Percentiles rank a stretch among this genome's conserved stretches.
These are phyloP conservation scores for Talaromyces wortmannii DNA, from an alignment of 495 filamentous ascomycete species.

Conservation along the genomic window DNA sequence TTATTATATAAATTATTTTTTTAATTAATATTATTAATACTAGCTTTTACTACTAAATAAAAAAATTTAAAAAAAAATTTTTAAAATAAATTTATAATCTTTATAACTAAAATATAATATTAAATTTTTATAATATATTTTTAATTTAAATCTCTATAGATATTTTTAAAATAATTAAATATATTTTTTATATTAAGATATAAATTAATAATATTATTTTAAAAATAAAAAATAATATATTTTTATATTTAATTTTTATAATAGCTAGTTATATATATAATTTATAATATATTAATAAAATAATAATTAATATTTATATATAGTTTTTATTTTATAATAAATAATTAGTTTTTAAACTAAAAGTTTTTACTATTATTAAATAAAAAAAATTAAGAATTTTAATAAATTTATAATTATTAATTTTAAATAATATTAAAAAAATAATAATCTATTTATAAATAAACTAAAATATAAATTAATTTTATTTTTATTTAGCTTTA, in stretches of 20 bases:
- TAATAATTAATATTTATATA: neutral
- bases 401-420: neutral
- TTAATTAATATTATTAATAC: too few relatives aligned
- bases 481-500: neutral
- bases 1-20: too few relatives aligned
- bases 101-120: too few relatives aligned
- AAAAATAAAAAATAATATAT: neutral
- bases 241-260: neutral
- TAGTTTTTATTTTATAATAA: neutral
- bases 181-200: neutral
- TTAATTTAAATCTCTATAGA: too few relatives aligned
- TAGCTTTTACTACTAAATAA: too few relatives aligned
- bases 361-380: too few relatives aligned
- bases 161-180: too few relatives aligned
- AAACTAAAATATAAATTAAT: neutral
- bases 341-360: constrained; percentile 1
- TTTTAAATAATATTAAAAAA: neutral
- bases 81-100: too few relatives aligned
- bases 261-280: neutral
- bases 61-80: too few relatives aligned
- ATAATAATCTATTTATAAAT: too few relatives aligned
- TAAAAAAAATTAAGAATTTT: neutral
- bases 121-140: too few relatives aligned
- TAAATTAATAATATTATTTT: neutral
- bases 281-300: neutral